A percentile compares a stretch with the other conserved stretches of the same genome.
Evolutionary conservation across 768 basidiomycete species (phyloP).

Genomic region (Suillus paluster): DNA sequence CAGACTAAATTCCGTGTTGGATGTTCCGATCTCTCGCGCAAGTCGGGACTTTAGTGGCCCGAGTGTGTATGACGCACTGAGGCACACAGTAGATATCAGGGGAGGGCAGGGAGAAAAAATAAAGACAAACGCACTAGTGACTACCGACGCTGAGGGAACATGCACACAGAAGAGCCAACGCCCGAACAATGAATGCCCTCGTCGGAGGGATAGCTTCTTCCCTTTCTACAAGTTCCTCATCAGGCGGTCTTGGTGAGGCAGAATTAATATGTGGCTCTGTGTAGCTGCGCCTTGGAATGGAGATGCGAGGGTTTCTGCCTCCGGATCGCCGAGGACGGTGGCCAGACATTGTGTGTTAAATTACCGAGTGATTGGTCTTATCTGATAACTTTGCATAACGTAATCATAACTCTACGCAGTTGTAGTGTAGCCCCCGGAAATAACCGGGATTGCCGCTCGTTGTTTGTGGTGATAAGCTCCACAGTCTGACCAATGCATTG

Average conservation of each 20-base stretch:
- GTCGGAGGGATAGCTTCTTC: conserved; percentile 23
- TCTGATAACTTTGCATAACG: background rate
- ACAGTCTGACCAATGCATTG: background rate
- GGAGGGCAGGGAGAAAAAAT: background rate
- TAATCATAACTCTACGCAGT: background rate
- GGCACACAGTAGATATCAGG: conserved; percentile 10
- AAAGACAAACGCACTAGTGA: conserved; percentile 60
- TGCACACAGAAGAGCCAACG: conserved; percentile 68
- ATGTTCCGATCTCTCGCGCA: conserved; percentile 69
- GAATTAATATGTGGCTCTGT: background rate
- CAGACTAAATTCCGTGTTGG: conserved; percentile 78
- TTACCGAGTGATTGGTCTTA: background rate
- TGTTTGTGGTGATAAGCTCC: background rate
- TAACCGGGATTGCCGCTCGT: background rate
- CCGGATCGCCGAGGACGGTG: background rate
- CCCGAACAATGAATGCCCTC: conserved; percentile 54
- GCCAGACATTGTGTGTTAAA: background rate
- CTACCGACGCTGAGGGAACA: conserved; percentile 78
- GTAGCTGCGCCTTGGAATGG: conserved; percentile 1
- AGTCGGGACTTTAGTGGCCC: conserved; percentile 79
- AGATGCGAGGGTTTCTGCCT: background rate
- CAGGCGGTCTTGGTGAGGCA: background rate
- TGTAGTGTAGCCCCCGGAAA: background rate
- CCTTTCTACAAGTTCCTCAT: background rate
- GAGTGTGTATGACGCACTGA: conserved; percentile 72